phyloP scores from a whole-genome alignment of 306 rosid species.

The Acacia acuminata region DNA sequence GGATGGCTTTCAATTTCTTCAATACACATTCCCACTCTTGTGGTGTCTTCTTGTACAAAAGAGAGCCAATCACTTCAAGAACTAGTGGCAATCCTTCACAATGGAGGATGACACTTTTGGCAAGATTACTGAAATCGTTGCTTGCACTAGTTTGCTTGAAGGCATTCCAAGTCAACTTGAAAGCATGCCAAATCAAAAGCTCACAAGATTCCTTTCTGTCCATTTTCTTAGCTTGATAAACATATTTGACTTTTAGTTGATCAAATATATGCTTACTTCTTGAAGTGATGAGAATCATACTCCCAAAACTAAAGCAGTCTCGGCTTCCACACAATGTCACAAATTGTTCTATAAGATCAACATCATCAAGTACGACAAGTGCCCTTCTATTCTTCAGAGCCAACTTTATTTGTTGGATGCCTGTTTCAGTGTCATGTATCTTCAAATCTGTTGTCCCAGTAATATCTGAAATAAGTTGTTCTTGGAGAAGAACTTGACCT shows the following conservation, averaged over 20 bases:
- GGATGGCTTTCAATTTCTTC: neutral
- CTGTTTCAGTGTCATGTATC: neutral
- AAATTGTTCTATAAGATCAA: neutral
- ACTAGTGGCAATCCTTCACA: neutral
- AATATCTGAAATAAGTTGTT: neutral
- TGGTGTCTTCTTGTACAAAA: neutral
- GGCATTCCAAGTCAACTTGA: neutral
- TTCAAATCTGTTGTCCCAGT: neutral
- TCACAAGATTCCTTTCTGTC: neutral
- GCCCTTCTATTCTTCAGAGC: neutral
- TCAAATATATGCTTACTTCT: neutral
- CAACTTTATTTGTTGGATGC: neutral
- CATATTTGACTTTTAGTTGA: neutral
- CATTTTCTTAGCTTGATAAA: neutral
- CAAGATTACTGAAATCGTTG: neutral
- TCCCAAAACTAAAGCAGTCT: neutral
- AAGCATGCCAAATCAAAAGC: neutral
- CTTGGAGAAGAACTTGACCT: neutral
- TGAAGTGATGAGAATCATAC: neutral
- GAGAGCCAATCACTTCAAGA: neutral
- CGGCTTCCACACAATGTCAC: neutral
- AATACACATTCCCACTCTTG: neutral
- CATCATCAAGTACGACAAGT: neutral
- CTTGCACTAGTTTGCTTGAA: neutral
- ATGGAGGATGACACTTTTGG: neutral